A percentile compares a stretch with the other conserved stretches of the same genome.
phyloP scores from a whole-genome alignment of 176 grass and related monocot genomes.

The Phoenix roebelenii region DNA sequence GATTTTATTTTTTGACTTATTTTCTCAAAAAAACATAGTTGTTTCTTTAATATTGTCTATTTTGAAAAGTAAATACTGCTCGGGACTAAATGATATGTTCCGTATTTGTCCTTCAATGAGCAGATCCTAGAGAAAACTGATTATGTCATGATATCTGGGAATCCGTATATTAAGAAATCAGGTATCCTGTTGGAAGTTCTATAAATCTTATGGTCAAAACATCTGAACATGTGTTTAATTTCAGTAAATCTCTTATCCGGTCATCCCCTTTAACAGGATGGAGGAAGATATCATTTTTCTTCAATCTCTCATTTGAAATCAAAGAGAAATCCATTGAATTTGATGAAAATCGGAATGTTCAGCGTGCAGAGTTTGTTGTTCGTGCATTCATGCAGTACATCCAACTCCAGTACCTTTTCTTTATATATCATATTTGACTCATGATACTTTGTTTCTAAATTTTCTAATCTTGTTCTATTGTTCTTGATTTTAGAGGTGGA shows the following conservation, averaged over 20 bases:
- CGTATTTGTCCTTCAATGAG: not conserved
- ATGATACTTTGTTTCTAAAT: too few relatives aligned
- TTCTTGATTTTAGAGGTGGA: conserved; percentile 43
- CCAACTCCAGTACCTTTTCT: not conserved
- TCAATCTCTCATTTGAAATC: conserved; percentile 85
- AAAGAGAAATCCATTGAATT: conserved; percentile 74
- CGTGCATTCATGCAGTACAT: conserved; percentile 66
- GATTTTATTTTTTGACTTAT: too few relatives aligned
- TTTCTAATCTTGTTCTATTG: conserved; percentile 4
- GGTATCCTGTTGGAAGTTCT: conserved; percentile 22
- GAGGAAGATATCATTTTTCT: conserved; percentile 93
- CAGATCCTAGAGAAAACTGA: conserved; percentile 83
- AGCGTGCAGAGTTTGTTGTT: conserved; percentile 80
- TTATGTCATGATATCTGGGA: conserved; percentile 56
- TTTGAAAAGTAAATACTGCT: too few relatives aligned
- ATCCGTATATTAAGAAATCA: conserved; percentile 87
- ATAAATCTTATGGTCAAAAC: not conserved
- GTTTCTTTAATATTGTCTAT: too few relatives aligned
- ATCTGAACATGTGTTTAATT: not conserved
- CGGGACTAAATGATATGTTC: too few relatives aligned
- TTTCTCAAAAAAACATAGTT: too few relatives aligned
- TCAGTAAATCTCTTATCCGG: not conserved
- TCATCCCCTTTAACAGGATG: conserved; percentile 41
- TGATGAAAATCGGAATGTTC: conserved; percentile 69
- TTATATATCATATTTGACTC: too few relatives aligned